Percentiles rank a stretch among this genome's conserved stretches.
Evolutionary conservation across 192 early-diverging fungal species (phyloP).

Genomic region (Dispira parvispora): DNA sequence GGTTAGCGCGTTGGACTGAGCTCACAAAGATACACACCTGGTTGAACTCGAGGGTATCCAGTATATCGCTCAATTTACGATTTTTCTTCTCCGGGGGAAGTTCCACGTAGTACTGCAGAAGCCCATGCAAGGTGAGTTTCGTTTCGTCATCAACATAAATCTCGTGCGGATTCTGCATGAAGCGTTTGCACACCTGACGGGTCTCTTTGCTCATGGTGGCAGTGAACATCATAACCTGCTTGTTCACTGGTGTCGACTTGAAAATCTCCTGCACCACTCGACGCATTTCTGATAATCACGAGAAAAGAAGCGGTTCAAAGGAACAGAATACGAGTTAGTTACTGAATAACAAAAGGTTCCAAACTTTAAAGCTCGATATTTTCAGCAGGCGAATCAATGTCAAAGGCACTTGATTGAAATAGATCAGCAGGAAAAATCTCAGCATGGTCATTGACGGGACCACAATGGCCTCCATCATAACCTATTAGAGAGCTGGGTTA

Average conservation of each 20-base stretch:
- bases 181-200: constrained; percentile 86
- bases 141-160: constrained; percentile 97
- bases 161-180: constrained; percentile 94
- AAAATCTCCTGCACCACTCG: constrained; percentile 95
- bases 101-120: constrained; percentile 87
- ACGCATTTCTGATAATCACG: constrained; percentile 85
- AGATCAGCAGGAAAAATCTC: too few species aligned
- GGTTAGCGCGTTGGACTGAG: constrained; percentile 70
- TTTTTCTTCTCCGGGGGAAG: constrained; percentile 79
- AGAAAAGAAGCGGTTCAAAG: too few species aligned
- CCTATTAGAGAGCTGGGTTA: constrained; percentile 68
- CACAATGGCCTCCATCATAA: background rate
- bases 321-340: too few species aligned
- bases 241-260: constrained; percentile 81
- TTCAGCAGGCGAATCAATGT: too few species aligned
- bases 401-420: too few species aligned
- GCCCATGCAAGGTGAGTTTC: constrained; percentile 93
- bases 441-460: too few species aligned
- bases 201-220: constrained; percentile 90
- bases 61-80: constrained; percentile 77
- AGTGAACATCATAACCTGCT: constrained; percentile 99
- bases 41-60: constrained; percentile 94
- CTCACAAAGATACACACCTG: constrained; percentile 96
- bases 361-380: too few species aligned
- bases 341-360: too few species aligned